Evolutionary conservation across 345 rosid genomes (phyloP).

Genomic region (Leavenworthia alabamica): DNA sequence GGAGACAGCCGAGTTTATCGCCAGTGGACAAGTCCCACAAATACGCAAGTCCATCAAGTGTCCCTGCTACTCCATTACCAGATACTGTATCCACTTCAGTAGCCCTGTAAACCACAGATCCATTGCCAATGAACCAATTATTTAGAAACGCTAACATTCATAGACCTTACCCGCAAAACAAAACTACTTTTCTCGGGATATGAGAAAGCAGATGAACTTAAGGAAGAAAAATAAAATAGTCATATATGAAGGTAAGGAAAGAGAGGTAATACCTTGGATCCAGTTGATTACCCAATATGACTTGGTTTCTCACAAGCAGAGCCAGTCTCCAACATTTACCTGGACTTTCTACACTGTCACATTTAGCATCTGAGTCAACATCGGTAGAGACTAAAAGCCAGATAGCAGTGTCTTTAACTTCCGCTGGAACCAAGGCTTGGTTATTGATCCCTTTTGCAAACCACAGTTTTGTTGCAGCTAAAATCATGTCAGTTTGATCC

Average conservation of each 20-base stretch:
- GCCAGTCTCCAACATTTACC: slow-evolving; percentile 66
- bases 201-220: background rate
- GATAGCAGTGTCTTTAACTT: slow-evolving; percentile 52
- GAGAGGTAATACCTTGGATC: slow-evolving; percentile 55
- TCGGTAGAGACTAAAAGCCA: slow-evolving; percentile 65
- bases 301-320: slow-evolving; percentile 46
- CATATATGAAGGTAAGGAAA: background rate
- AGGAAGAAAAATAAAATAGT: background rate
- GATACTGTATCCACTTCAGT: slow-evolving; percentile 39
- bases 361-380: slow-evolving; percentile 32
- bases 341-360: slow-evolving; percentile 31
- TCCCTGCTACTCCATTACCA: slow-evolving; percentile 70
- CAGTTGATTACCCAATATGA: slow-evolving; percentile 53
- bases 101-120: slow-evolving; percentile 42
- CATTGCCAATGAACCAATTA: background rate
- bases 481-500: slow-evolving; percentile 37
- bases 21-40: slow-evolving; percentile 73
- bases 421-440: slow-evolving; percentile 35
- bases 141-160: slow-evolving; percentile 8
- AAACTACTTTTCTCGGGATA: background rate
- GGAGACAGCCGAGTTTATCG: slow-evolving; percentile 48
- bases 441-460: slow-evolving; percentile 37
- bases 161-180: background rate
- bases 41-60: slow-evolving; percentile 60
- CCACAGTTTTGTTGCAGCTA: slow-evolving; percentile 43